phyloP scores from a whole-genome alignment of 176 grass and related monocot species.

The Rhynchospora breviuscula region DNA sequence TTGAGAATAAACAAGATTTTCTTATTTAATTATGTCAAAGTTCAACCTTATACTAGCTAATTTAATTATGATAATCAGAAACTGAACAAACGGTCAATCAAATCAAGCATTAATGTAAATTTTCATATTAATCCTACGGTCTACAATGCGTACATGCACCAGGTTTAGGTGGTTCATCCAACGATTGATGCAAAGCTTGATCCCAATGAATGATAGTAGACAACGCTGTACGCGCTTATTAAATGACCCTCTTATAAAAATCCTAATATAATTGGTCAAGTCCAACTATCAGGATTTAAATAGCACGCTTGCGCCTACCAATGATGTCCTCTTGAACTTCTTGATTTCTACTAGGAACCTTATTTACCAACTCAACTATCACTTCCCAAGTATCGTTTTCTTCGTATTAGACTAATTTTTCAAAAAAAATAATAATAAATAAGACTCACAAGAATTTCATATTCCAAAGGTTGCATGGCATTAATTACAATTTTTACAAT shows the following conservation, averaged over 20 bases:
- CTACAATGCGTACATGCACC: neutral
- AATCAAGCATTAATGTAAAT: too few species aligned
- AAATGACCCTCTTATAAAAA: neutral
- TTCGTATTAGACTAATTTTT: neutral
- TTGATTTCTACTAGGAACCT: neutral
- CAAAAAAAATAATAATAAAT: too few species aligned
- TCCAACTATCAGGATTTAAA: neutral
- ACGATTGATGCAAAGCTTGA: conserved; percentile 4
- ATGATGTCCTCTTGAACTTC: neutral
- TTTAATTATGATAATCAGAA: too few species aligned
- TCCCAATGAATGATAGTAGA: neutral
- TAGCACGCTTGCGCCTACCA: neutral
- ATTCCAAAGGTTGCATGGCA: too few species aligned
- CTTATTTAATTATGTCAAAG: too few species aligned
- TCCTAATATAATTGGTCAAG: neutral
- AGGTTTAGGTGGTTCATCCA: neutral
- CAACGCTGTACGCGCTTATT: neutral
- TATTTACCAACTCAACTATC: neutral
- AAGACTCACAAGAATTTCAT: too few species aligned
- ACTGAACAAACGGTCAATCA: too few species aligned
- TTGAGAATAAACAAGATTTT: too few species aligned
- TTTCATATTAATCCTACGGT: neutral
- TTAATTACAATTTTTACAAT: too few species aligned
- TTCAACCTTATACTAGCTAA: too few species aligned
- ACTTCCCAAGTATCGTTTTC: neutral